Evolutionary conservation across 305 asterid species (phyloP), one percentile per base, ranked within the genome.

Genomic region (Plantago coronopus): DNA sequence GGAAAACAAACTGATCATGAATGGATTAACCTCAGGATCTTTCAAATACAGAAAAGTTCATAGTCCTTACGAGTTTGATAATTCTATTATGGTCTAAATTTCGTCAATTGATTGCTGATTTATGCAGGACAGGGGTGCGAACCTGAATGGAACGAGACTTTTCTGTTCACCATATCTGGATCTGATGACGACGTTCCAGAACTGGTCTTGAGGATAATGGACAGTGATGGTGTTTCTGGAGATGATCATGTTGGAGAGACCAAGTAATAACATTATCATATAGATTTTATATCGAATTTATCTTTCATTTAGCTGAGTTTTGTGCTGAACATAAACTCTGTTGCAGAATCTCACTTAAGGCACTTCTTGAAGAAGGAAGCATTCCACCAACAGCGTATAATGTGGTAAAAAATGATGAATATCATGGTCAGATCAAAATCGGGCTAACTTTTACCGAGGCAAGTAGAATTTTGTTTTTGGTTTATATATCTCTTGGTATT

Each of bases 201-300:
- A 46, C 40, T 79, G 44, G 17, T 47, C 15, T 50, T 76, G 62
- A 76, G 64, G 73, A 71, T 79, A 5, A 37, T 79, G 67, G 85
- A 79, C 58, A 76, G 80, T 57, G 82, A 76, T 72, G 54, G 57
- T 3, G 50, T 59, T 45, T 40, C 73, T 15, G 54, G 29, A 1
- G 82, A 79, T 66, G 85, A 79, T 69, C 42, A 50, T 62, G 80
- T 79, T 6, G 85, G 82, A 59, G 80, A 79, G 66, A 75, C 80
- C 2, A 73, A 55, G 81, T 76, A 53, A 50, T 21, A 44, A 13
- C 6, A n/a, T n/a, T n/a, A n/a, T n/a, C n/a, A n/a, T n/a, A n/a
- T n/a, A n/a, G n/a, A n/a, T n/a, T n/a, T n/a, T n/a, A n/a, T n/a
- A n/a, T n/a, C n/a, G n/a, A n/a, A n/a, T n/a, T n/a, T n/a, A 13